Percentiles rank a stretch among this genome's conserved stretches.
Evolutionary conservation across 2,329 filamentous ascomycete genomes (phyloP).

Genomic region (Cytospora paraplurivora): DNA sequence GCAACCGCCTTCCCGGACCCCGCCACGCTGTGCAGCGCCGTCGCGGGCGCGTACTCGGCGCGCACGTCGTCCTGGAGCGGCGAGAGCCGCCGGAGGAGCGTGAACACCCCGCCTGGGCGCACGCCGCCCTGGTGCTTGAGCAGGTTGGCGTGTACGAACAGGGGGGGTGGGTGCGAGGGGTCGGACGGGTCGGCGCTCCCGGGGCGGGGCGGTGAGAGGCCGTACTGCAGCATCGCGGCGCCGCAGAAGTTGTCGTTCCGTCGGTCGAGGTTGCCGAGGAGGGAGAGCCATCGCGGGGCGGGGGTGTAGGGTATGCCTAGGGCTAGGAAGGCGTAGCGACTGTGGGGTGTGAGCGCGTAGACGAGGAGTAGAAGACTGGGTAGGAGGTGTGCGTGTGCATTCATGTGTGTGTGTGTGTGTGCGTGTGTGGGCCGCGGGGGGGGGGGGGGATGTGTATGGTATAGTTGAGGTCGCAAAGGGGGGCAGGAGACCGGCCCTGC

Average conservation of each 20-base stretch:
- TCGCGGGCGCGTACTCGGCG: not conserved
- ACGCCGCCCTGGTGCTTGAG: conserved; percentile 28
- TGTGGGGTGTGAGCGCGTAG: not conserved
- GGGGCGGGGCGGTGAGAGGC: conserved; percentile 12
- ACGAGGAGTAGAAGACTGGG: not conserved
- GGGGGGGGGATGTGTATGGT: no score
- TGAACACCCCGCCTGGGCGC: conserved; percentile 17
- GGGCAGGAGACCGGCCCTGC: not conserved
- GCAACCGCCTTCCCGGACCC: conserved; percentile 15
- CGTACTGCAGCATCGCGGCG: conserved; percentile 28
- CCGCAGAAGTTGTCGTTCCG: conserved; percentile 22
- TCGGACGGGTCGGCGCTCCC: conserved; percentile 14
- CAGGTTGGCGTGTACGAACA: conserved; percentile 28
- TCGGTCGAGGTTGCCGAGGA: conserved; percentile 22
- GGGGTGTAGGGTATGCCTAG: conserved; percentile 26
- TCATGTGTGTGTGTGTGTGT: not conserved
- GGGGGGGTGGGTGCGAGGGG: conserved; percentile 20
- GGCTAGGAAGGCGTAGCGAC: conserved; percentile 27
- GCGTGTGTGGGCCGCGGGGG: no score
- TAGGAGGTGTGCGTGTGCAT: not conserved
- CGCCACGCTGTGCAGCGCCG: conserved; percentile 12
- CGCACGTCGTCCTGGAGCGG: conserved; percentile 24
- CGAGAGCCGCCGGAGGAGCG: conserved; percentile 17
- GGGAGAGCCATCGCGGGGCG: conserved; percentile 27
- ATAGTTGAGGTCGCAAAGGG: not conserved